Evolutionary conservation across 495 filamentous ascomycete species (phyloP).

Genomic region (Trichodelitschia bisporula): DNA sequence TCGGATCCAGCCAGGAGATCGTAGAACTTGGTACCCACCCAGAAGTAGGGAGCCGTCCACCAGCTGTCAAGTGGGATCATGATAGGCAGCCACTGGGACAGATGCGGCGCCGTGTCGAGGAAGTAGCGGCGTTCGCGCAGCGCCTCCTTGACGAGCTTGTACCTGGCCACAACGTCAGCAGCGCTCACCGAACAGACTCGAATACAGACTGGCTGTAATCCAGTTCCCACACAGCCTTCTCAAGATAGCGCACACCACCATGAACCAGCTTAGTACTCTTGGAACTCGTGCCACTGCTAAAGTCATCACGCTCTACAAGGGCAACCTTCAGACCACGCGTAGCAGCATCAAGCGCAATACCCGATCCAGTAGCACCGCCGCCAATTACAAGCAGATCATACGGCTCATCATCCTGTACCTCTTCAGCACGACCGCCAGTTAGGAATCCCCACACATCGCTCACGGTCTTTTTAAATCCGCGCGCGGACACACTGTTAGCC

Average conservation of each 20-base stretch:
- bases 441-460: neutral
- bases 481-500: conserved; percentile 3
- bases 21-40: conserved; percentile 87
- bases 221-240: conserved; percentile 91
- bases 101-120: conserved; percentile 81
- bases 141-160: conserved; percentile 80
- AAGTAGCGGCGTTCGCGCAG: conserved; percentile 91
- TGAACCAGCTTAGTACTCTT: conserved; percentile 97
- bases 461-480: conserved; percentile 4
- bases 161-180: conserved; percentile 21
- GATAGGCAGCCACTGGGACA: conserved; percentile 86
- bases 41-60: conserved; percentile 97
- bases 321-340: conserved; percentile 85
- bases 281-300: conserved; percentile 76
- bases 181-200: neutral
- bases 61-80: conserved; percentile 91
- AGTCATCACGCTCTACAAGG: conserved; percentile 86
- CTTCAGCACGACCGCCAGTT: conserved; percentile 1
- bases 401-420: conserved; percentile 17
- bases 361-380: conserved; percentile 75
- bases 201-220: conserved; percentile 58
- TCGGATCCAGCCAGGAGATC: conserved; percentile 86
- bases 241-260: conserved; percentile 84
- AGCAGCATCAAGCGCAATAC: conserved; percentile 82
- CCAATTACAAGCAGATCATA: conserved; percentile 89